Evolutionary conservation across 2,329 filamentous ascomycete genomes (phyloP), one percentile per base, ranked within the genome.

Genomic region (Dactylellina drechsleri): DNA sequence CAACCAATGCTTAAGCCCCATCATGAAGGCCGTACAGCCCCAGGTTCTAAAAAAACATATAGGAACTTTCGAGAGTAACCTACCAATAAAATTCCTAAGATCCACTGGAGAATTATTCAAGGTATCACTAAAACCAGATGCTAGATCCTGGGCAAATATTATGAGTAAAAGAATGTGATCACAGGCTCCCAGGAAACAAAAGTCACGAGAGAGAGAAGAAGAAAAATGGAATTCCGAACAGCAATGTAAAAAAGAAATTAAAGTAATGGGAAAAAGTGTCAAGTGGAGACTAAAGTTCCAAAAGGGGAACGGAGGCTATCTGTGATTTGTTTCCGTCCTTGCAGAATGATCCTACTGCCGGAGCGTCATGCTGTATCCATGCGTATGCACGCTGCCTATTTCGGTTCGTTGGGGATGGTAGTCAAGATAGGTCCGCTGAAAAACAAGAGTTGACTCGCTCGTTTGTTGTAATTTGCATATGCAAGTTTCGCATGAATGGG

Each of bases 381-480:
- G 54, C 57, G 62, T 53, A 54, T 73, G 68, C 61, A 73, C 6
- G 56, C 47, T 58, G 41, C 70, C 62, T 52, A 50, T 62, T 74
- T 45, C 8, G 70, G 59, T 26, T 31, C 16, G 7, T 18, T 54
- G 43, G 43, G 16, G 20, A 47, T 50, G 15, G 36, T 20, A 47
- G 26, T 62, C 31, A 43, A 57, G 31, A 36, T 36, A 10, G 31
- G 5, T 36, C 31, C 6, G 31, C 6, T 36, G 31, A 5, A 47
- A 23, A 15, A 36, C 54, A 47, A 28, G 54, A 50, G 49, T 7
- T 70, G 66, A 70, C 45, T 70, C 57, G 60, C 52, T 74, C 57
- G 64, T 62, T 49, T 62, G 62, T 66, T 67, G 18, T 57, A 74
- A 62, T 74, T 74, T 62, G 62, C 26, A 66, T 62, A 60, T 67